Percentiles rank a stretch among this genome's conserved stretches.
phyloP scores from a whole-genome alignment of 225 moss, liverwort and hornwort genomes.

The Straminergon stramineum region DNA sequence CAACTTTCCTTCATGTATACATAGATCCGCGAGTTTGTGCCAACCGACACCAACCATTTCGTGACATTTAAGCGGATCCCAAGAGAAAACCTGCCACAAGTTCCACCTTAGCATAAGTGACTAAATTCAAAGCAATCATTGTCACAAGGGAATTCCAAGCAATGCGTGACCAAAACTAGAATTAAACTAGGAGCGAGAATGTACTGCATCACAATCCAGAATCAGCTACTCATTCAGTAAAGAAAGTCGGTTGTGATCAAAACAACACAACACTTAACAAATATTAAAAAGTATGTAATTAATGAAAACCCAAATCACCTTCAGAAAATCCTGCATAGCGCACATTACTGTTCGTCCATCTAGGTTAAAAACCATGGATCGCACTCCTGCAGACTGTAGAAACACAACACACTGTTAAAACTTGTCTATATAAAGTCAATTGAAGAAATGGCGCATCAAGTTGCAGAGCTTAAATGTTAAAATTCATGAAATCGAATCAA shows the following conservation, averaged over 20 bases:
- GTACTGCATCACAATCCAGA: background rate
- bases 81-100: constrained; percentile 64
- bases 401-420: background rate
- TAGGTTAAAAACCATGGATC: constrained; percentile 89
- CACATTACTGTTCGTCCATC: constrained; percentile 78
- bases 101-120: background rate
- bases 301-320: constrained; percentile 41
- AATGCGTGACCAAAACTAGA: background rate
- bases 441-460: background rate
- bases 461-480: background rate
- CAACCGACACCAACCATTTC: constrained; percentile 96
- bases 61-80: constrained; percentile 95
- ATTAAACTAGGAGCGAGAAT: background rate
- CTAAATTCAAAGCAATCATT: background rate
- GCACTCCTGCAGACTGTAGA: constrained; percentile 63
- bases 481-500: background rate
- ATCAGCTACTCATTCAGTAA: background rate
- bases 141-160: background rate
- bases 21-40: constrained; percentile 92
- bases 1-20: constrained; percentile 85
- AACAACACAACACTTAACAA: background rate
- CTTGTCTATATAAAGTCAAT: background rate
- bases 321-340: constrained; percentile 92
- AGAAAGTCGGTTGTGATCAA: background rate
- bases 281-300: background rate